Evolutionary conservation across 2,329 filamentous ascomycete species (phyloP), one percentile per base, ranked within the genome.

Genomic region (Calonectria hongkongensis): DNA sequence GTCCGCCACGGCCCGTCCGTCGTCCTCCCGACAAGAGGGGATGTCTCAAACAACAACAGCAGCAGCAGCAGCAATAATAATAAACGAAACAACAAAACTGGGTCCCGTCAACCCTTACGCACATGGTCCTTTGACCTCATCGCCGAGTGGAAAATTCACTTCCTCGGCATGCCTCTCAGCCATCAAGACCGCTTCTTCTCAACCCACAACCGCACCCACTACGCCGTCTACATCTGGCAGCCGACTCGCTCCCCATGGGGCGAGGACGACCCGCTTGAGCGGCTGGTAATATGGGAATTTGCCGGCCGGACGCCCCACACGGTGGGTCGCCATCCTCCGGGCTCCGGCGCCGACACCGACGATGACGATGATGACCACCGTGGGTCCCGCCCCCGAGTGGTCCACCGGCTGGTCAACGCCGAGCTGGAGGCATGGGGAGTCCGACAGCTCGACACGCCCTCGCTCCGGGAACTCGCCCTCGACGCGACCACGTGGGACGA

Each of bases 221-320:
- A 92, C 81, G 89, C 86, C 47, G 84, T 92, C 16, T 93, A 92
- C 80, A 85, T 89, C 33, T 92, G 90, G 90, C 89, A 92, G 76
- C 87, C 89, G 2, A 89, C 89, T 74, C 87, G 87, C 56, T 88
- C 54, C 84, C 88, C 45, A 5, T 90, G 88, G 84, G 87, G 87
- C 43, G 88, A 91, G 65, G 88, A 90, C 76, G 86, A 88, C 15
- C 90, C 90, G 0, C 86, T 90, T 18, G 91, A 93, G 79, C 86
- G 88, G 41, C 82, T 93, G 33, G 87, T 86, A 18, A 83, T 93
- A 12, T 93, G 90, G 90, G 88, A 92, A 68, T 89, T 93, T 47
- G 87, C 88, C 2, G 81, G 82, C 0, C 82, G 86, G 2, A 89
- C 87, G 62, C n/a, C 45, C 36, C 50, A 58, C 51, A 27, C 9